These are phyloP conservation scores for Candolleomyces eurysporus DNA, from an alignment of 768 basidiomycete species.

Conservation along the genomic window DNA sequence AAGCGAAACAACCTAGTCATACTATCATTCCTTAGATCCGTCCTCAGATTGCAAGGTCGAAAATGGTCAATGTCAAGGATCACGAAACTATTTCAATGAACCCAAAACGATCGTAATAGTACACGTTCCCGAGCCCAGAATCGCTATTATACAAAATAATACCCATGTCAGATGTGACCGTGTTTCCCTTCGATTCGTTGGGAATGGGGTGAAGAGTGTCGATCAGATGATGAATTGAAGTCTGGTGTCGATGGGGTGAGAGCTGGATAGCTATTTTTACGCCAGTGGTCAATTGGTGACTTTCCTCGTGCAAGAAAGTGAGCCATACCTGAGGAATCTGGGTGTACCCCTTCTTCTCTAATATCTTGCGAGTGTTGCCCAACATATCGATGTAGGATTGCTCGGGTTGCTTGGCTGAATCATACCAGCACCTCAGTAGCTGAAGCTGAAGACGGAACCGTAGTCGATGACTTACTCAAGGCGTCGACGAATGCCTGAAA, in stretches of 20 bases:
- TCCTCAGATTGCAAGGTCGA: too few relatives aligned
- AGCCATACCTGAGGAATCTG: background rate
- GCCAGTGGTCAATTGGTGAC: slow-evolving; percentile 12
- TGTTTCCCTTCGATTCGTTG: too few relatives aligned
- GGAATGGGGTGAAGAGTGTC: background rate
- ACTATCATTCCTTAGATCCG: too few relatives aligned
- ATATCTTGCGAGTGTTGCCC: slow-evolving; percentile 34
- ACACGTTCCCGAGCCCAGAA: too few relatives aligned
- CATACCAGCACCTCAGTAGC: background rate
- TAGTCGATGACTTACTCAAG: slow-evolving; percentile 37
- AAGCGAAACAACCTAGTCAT: too few relatives aligned
- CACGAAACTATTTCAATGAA: too few relatives aligned
- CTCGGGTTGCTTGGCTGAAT: slow-evolving; percentile 37
- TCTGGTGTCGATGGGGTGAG: slow-evolving; percentile 31
- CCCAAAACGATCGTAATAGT: too few relatives aligned
- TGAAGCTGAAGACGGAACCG: background rate
- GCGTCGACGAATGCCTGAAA: slow-evolving; percentile 49
- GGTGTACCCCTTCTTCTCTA: slow-evolving; percentile 10
- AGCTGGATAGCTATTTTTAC: slow-evolving; percentile 40
- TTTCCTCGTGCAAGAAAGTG: background rate
- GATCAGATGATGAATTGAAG: slow-evolving; percentile 1
- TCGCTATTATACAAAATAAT: too few relatives aligned
- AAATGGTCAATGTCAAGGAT: too few relatives aligned
- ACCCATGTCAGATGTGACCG: too few relatives aligned
- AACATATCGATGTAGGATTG: slow-evolving; percentile 44